phyloP scores from a whole-genome alignment of 345 rosid species.

The Physaria fendleri region DNA sequence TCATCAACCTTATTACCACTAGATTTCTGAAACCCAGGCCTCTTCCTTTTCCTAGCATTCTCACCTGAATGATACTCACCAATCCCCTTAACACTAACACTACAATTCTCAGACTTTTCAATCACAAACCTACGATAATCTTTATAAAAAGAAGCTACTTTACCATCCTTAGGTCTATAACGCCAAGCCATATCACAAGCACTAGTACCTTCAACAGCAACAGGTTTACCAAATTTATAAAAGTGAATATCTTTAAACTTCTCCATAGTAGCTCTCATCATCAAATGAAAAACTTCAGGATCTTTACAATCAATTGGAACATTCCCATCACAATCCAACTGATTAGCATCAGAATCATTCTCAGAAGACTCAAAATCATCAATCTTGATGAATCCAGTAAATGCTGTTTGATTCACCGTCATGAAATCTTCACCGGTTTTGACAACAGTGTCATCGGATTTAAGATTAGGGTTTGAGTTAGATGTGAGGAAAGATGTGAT shows the following conservation, averaged over 20 bases:
- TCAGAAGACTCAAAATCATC: constrained; percentile 42
- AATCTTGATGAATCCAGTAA: constrained; percentile 51
- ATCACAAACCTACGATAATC: constrained; percentile 77
- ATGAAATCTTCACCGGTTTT: constrained; percentile 91
- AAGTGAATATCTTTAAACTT: constrained; percentile 79
- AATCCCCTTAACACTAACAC: constrained; percentile 43
- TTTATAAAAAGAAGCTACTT: constrained; percentile 72
- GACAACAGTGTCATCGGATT: constrained; percentile 57
- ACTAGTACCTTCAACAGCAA: constrained; percentile 40
- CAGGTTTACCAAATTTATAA: constrained; percentile 77
- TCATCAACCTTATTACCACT: constrained; percentile 27
- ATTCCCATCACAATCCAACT: constrained; percentile 36
- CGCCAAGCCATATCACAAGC: constrained; percentile 94
- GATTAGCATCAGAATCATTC: neutral
- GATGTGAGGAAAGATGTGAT: constrained; percentile 69
- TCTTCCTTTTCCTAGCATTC: constrained; percentile 89
- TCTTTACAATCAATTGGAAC: constrained; percentile 73
- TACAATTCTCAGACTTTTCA: constrained; percentile 55
- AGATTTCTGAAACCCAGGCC: constrained; percentile 54
- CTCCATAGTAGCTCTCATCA: constrained; percentile 77
- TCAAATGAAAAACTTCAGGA: constrained; percentile 73
- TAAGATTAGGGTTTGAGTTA: constrained; percentile 64
- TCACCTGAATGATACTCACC: constrained; percentile 91
- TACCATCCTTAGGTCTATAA: constrained; percentile 88
- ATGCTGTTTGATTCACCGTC: constrained; percentile 58